Base-by-base conservation (phyloP, 73 alveolate genomes). In the Paramecium biaurelia region DNA sequence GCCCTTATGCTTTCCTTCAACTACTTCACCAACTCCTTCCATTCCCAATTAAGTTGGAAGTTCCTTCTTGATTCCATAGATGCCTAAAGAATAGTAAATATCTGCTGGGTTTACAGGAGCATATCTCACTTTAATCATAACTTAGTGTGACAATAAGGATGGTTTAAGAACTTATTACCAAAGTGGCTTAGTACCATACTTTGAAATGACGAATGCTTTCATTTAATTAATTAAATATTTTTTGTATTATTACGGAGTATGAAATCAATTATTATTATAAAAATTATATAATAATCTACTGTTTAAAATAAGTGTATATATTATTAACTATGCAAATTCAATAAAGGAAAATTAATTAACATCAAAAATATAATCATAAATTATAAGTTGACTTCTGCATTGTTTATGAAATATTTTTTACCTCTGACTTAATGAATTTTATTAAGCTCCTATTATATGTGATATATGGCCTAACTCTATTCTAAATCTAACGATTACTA, bases 1-100 rank as follows among this genome's bases (percentile, higher is more conserved):
- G 3, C 76, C 76, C 20, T 58, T 58, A 58, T 24, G 76, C 15
- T 58, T 58, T 58, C 76, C 76, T 24, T 58, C 76, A 24, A 58
- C 76, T 8, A 58, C 76, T 58, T 58, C 76, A n/a, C 76, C 76
- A 24, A 58, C 76, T 58, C 76, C 76, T 58, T 58, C 76, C 76
- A 58, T 58, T 24, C 76, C 76, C 4, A 58, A 10, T 58, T 58
- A 20, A 24, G 76, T 58, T 4, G 76, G 76, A 2, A 58, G 20
- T 1, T 14, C 18, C 76, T 58, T 58, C 5, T 58, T 58, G 6
- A 58, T 24, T 58, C 76, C 76, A 58, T 58, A 58, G 41, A 58
- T 58, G 15, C 76, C 76, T 58, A 58, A 58, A 58, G 76, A 21
- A 6, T 58, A 58, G 38, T 58, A 58, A 8, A 58, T 58, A 6